Evolutionary conservation across 2,329 filamentous ascomycete species (phyloP).

Genomic region (Xylariaceae sp.): DNA sequence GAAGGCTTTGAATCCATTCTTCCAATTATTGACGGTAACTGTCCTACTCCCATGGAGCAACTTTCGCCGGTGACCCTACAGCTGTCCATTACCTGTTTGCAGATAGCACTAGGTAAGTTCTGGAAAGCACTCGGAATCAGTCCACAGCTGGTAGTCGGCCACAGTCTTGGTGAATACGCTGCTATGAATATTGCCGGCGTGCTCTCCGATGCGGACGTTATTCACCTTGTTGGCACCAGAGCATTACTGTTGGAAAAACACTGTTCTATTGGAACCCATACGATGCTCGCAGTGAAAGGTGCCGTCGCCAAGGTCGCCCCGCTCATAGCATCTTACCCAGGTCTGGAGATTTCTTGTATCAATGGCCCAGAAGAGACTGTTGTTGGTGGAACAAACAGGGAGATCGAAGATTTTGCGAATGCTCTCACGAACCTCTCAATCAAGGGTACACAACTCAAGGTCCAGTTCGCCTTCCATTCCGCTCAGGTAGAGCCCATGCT

Average conservation of each 20-base stretch:
- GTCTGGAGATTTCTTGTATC: conserved; percentile 12
- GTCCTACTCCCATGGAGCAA: neutral
- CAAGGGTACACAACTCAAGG: neutral
- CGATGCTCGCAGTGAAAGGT: conserved; percentile 11
- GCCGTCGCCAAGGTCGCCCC: neutral
- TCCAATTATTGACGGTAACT: conserved; percentile 40
- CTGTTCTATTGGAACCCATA: conserved; percentile 6
- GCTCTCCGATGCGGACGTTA: conserved; percentile 59
- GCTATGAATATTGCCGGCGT: conserved; percentile 62
- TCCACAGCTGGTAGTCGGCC: conserved; percentile 25
- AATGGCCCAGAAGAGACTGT: conserved; percentile 12
- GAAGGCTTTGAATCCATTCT: conserved; percentile 56
- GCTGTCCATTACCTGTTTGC: conserved; percentile 36
- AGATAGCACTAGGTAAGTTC: conserved; percentile 42
- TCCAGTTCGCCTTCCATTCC: conserved; percentile 16
- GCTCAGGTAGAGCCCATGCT: conserved; percentile 15
- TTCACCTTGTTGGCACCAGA: conserved; percentile 60
- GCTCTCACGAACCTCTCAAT: neutral
- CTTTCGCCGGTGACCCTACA: conserved; percentile 34
- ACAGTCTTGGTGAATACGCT: conserved; percentile 7
- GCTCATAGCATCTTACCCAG: neutral
- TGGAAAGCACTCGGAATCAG: conserved; percentile 33
- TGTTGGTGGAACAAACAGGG: conserved; percentile 3
- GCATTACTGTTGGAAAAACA: conserved; percentile 46
- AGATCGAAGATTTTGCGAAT: conserved; percentile 1